Base-by-base conservation (phyloP, 768 basidiomycete genomes). In the Trametes elegans region DNA sequence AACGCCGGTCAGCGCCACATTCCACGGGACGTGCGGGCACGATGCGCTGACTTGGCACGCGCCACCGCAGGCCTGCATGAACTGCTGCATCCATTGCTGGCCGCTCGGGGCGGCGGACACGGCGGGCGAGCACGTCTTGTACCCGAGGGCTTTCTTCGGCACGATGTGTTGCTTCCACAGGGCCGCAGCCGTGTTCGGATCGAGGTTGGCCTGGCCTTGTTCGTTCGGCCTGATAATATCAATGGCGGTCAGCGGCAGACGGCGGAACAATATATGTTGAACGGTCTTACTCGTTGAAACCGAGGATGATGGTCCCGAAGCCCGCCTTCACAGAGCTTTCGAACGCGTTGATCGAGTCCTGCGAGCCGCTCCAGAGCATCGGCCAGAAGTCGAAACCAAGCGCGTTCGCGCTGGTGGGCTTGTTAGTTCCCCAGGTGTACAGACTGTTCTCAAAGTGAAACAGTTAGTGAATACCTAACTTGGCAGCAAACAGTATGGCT, bases 221-320 rank as follows among this genome's bases (percentile, higher is more conserved):
- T 85, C 74, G 58, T 95, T 83, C 23, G 90, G 90, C 67, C 92
- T 93, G 60, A n/a, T 9, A n/a, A n/a, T n/a, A n/a, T n/a, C n/a
- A n/a, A n/a, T n/a, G n/a, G n/a, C n/a, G n/a, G n/a, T n/a, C n/a
- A n/a, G n/a, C n/a, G n/a, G n/a, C n/a, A n/a, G n/a, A n/a, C n/a
- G n/a, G n/a, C n/a, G n/a, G n/a, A n/a, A n/a, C n/a, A 6, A 8
- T 23, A 10, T 18, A 8, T 19, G 41, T 7, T 16, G 54, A n/a
- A n/a, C n/a, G n/a, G n/a, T n/a, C 83, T 10, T 55, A 91, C 92
- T 93, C 93, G 64, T 95, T 96, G 66, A 79, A 70, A 47, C 83
- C 87, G 19, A 87, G 58, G 38, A 76, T 81, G 48, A 64, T 62
- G 23, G 70, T 63, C 44, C 82, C 79, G 63, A 85, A 83, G 32